These are phyloP conservation scores for Clohesyomyces aquaticus DNA, from an alignment of 495 filamentous ascomycete species.

Conservation along the genomic window DNA sequence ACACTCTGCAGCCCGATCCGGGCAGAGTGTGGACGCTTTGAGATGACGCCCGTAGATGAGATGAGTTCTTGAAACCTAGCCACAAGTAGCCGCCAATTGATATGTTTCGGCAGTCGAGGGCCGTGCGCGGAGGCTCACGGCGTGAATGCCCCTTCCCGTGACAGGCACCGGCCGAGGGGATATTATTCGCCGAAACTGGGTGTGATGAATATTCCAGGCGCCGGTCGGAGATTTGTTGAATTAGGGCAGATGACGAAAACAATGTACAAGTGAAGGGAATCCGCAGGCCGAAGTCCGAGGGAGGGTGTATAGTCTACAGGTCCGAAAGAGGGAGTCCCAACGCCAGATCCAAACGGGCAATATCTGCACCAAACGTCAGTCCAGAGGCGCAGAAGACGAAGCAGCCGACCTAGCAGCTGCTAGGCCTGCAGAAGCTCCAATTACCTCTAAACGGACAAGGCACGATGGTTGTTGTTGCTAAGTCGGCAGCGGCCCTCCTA, in stretches of 20 bases:
- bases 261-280: slow-evolving; percentile 3
- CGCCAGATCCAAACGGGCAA: slow-evolving; percentile 18
- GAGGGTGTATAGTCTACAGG: slow-evolving; percentile 28
- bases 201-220: slow-evolving; percentile 9
- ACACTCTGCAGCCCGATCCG: slow-evolving; percentile 15
- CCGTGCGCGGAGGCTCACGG: slow-evolving; percentile 26
- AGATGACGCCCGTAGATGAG: slow-evolving; percentile 17
- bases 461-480: slow-evolving; percentile 25
- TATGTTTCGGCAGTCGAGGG: slow-evolving; percentile 18
- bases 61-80: slow-evolving; percentile 32
- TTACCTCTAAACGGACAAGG: slow-evolving; percentile 38
- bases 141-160: slow-evolving; percentile 37
- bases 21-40: slow-evolving; percentile 17
- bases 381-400: background rate
- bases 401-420: slow-evolving; percentile 4
- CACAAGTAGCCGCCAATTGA: slow-evolving; percentile 33
- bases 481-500: slow-evolving; percentile 25
- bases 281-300: background rate
- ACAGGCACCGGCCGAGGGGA: slow-evolving; percentile 15
- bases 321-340: slow-evolving; percentile 13
- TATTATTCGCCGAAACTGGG: slow-evolving; percentile 21
- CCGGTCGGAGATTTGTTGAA: slow-evolving; percentile 38
- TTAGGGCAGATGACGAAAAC: slow-evolving; percentile 29
- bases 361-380: slow-evolving; percentile 35
- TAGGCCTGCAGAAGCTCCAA: slow-evolving; percentile 19